Evolutionary conservation across 495 filamentous ascomycete species (phyloP), one percentile per base, ranked within the genome.

Genomic region (Elaphomyces granulatus): DNA sequence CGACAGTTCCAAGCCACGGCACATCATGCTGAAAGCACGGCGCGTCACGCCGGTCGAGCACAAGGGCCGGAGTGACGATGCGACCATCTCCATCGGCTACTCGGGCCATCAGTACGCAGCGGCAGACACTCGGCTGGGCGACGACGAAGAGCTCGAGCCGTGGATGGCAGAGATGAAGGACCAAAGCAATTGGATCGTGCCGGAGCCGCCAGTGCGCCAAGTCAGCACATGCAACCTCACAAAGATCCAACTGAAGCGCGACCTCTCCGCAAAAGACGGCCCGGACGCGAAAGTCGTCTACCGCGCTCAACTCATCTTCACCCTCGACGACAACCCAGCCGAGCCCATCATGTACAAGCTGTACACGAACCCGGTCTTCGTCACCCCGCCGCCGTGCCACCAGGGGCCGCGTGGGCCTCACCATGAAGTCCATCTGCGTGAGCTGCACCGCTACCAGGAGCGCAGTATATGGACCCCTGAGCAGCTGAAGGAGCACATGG

Each of bases 311-410:
- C 20, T 18, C n/a, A 33, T 30, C 1, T 43, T 43, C 40, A 43
- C 40, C 8, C 34, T 43, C 2, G n/a, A n/a, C n/a, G n/a, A n/a
- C n/a, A n/a, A n/a, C n/a, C n/a, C n/a, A n/a, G n/a, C n/a, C n/a
- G 28, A 35, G 14, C 28, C 9, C 19, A 4, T 35, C 6, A 35
- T 17, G 6, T 35, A 6, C 33, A 35, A n/a, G n/a, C n/a, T n/a
- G n/a, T 38, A 44, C 15, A 40, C 32, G 19, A 44, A 40, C 36
- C 42, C 42, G 8, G 19, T 38, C 17, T 44, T 44, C 16, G 14
- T 44, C 15, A n/a, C 37, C 12, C 20, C 18, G 8, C 34, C 34
- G 8, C 16, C 15, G 34, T 38, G 34, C 36, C 19, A 30, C 20
- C 32, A 39, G 15, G 34, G 34, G 32, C 34, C 42, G n/a, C 34